A percentile compares a stretch with the other conserved stretches of the same genome.
phyloP scores from a whole-genome alignment of 208 protist genomes.

The Trypanosoma platydactyli region DNA sequence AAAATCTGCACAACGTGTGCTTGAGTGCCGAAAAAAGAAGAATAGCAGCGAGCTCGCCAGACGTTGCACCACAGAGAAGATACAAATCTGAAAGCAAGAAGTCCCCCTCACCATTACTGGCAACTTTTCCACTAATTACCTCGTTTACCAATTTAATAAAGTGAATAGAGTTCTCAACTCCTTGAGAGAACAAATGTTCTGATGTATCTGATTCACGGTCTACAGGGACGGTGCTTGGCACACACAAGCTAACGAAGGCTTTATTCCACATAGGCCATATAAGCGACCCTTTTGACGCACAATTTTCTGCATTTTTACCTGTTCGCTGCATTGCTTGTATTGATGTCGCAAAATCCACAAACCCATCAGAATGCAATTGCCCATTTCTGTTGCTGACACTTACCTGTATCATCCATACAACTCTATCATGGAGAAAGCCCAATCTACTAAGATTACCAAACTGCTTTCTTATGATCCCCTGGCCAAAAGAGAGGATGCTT shows the following conservation, averaged over 20 bases:
- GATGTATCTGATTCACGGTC: background rate
- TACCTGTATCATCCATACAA: conserved; percentile 16
- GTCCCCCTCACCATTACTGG: background rate
- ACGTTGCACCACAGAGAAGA: conserved; percentile 23
- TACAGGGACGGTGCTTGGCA: background rate
- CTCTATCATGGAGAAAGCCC: conserved; percentile 11
- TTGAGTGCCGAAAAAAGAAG: conserved; percentile 26
- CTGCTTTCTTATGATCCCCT: conserved; percentile 19
- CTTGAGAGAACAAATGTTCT: conserved; percentile 10
- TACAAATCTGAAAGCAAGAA: conserved; percentile 3
- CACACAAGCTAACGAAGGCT: conserved; percentile 7
- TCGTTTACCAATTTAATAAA: conserved; percentile 9
- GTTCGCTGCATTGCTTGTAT: background rate
- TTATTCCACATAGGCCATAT: conserved; percentile 26
- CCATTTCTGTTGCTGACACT: conserved; percentile 1
- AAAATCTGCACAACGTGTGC: conserved; percentile 9
- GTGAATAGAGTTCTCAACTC: conserved; percentile 1
- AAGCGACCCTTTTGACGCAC: background rate
- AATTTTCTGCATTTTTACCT: background rate
- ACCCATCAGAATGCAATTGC: background rate
- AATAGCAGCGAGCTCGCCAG: conserved; percentile 29
- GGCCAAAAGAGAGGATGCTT: conserved; percentile 9
- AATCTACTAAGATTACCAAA: conserved; percentile 11
- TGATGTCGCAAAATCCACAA: background rate
- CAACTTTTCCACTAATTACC: conserved; percentile 2